Evolutionary conservation across 2,329 filamentous ascomycete species (phyloP), one percentile per base, ranked within the genome.

Genomic region (Huntiella omanensis): DNA sequence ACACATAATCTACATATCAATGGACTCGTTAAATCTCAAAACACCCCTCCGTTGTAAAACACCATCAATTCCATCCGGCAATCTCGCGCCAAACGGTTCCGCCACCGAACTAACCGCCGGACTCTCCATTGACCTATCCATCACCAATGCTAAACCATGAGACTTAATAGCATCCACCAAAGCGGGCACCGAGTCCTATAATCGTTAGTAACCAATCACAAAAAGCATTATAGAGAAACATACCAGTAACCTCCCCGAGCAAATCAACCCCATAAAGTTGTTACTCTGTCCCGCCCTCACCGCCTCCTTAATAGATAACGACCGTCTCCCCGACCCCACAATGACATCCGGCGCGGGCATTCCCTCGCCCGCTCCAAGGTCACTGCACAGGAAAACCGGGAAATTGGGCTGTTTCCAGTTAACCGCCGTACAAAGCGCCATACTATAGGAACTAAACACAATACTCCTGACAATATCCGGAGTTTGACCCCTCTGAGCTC

Each of bases 401-500:
- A 94, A 98, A 58, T 96, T 98, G 2, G 91, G 91, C 61, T 98
- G 91, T 62, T 98, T 98, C 91, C 91, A 98, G 62, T 98, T 98
- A 55, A 98, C 65, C 4, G 88, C 87, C 12, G 84, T 92, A 63
- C 91, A 98, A 15, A 96, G 74, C 52, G 80, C 81, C 10, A 83
- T 70, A 58, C 93, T 95, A 62, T 88, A 94, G 16, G 85, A 93
- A 55, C 84, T 92, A 60, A 98, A 95, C 8, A 95, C 84, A 45
- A 98, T 80, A 10, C 84, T 93, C 36, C 87, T 72, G 54, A 91
- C 78, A 12, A 78, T 75, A 46, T 84, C 77, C 6, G 83, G 77
- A 1, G 75, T 77, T 51, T 60, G 84, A 52, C 55, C 73, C 54
- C 73, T 64, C 56, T 77, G 73, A 1, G 66, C 65, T 39, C 88